Conservation (phyloP, 768 basidiomycete species). For the Cytidiella melzeri region DNA sequence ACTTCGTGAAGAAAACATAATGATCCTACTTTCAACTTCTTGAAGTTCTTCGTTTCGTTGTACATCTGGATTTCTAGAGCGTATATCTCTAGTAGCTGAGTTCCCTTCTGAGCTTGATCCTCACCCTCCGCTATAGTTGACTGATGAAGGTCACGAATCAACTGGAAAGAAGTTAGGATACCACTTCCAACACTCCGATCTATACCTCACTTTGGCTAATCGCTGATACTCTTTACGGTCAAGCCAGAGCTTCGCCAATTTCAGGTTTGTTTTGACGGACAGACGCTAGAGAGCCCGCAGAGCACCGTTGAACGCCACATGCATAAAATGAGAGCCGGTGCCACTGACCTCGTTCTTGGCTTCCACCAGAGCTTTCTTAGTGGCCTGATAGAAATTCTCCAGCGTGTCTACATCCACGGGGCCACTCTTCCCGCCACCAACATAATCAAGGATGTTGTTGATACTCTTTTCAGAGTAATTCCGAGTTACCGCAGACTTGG, state of each 20-base stretch:
- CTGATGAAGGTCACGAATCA: constrained; percentile 69
- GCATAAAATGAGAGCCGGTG: background rate
- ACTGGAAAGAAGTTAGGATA: constrained; percentile 36
- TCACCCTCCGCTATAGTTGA: constrained; percentile 64
- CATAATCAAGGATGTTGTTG: constrained; percentile 97
- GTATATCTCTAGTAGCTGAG: constrained; percentile 92
- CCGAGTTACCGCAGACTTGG: constrained; percentile 90
- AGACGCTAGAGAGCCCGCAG: constrained; percentile 51
- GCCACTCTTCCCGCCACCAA: constrained; percentile 83
- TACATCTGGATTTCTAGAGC: constrained; percentile 99
- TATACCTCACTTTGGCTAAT: constrained; percentile 57
- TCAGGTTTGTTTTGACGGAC: constrained; percentile 93
- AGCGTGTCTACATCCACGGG: constrained; percentile 77
- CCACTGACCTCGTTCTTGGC: constrained; percentile 86
- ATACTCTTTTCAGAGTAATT: constrained; percentile 99
- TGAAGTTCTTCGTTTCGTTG: constrained; percentile 91
- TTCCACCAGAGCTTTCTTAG: constrained; percentile 83
- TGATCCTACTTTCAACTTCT: constrained; percentile 77
- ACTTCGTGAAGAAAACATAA: background rate
- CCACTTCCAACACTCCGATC: background rate
- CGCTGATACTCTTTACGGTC: constrained; percentile 89
- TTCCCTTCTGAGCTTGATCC: constrained; percentile 89
- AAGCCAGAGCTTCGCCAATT: constrained; percentile 95
- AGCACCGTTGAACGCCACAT: background rate
- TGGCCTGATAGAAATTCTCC: constrained; percentile 93